Conservation (phyloP, 495 filamentous ascomycete species). For the Xylaria scruposa region DNA sequence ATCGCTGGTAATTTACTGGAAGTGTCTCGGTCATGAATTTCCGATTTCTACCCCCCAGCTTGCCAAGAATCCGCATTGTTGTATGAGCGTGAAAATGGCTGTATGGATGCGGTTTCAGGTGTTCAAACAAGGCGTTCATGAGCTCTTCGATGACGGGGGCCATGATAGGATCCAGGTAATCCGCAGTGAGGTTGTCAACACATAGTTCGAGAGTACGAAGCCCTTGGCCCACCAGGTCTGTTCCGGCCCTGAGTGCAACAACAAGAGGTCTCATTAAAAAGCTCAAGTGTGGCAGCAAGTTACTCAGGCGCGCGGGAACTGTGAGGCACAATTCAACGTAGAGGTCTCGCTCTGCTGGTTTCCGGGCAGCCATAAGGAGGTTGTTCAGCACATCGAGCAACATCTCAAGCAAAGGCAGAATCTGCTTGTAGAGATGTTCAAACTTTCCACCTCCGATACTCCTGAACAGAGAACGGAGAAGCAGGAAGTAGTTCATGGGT, state of each 20-base stretch:
- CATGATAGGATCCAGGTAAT: conserved; percentile 99
- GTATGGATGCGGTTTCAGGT: conserved; percentile 88
- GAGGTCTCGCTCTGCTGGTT: conserved; percentile 88
- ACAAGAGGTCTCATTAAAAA: conserved; percentile 97
- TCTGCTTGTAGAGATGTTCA: conserved; percentile 97
- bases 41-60: conserved; percentile 92
- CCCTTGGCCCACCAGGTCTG: conserved; percentile 92
- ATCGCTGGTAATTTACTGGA: conserved; percentile 78
- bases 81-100: conserved; percentile 97
- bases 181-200: conserved; percentile 96
- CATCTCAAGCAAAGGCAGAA: conserved; percentile 95
- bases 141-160: conserved; percentile 97
- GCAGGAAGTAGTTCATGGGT: conserved; percentile 97
- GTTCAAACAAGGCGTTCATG: conserved; percentile 95
- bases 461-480: conserved; percentile 88
- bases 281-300: conserved; percentile 94
- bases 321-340: conserved; percentile 97
- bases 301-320: conserved; percentile 92
- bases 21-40: conserved; percentile 92
- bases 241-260: conserved; percentile 87
- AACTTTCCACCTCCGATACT: conserved; percentile 98
- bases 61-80: conserved; percentile 97
- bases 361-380: conserved; percentile 83
- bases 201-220: conserved; percentile 93
- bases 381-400: conserved; percentile 96